Evolutionary conservation across 495 filamentous ascomycete species (phyloP), one percentile per base, ranked within the genome.

Genomic region (Diplogelasinospora grovesii): DNA sequence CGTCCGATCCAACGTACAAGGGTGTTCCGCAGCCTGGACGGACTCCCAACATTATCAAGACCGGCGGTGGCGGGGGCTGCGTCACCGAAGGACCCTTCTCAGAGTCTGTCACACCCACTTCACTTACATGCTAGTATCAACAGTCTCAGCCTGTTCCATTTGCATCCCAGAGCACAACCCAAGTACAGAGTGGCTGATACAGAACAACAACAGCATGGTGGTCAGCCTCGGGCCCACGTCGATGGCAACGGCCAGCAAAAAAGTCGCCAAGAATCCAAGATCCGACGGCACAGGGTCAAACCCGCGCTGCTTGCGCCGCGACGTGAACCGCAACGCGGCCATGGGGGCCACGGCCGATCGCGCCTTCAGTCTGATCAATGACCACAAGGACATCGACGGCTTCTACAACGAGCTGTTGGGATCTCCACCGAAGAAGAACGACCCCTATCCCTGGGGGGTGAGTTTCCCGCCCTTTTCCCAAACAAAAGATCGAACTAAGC

Each of bases 261-360:
- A 53, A 13, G 35, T 41, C 11, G 33, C 43, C 8, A 36, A 36
- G 22, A 67, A 67, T 39, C 58, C 64, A 0, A 45, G 28, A 9
- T 15, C 46, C 20, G 52, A 66, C 44, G 64, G 66, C 23, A 50
- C 61, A 1, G 61, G 54, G 1, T 52, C 57, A 50, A 81, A 81
- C 60, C 80, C 76, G 1, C 75, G 81, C 37, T 85, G 84, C 46
- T 57, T 88, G 35, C 71, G 61, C 21, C 76, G 85, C 8, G 83
- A 86, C 49, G 61, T 89, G 41, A 74, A 72, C 39, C 55, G 67
- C 8, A 59, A 63, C 10, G 73, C 70, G 22, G 68, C 67, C 24
- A 77, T 75, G 41, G 53, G 50, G 9, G 61, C 63, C 1, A 53
- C 46, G 2, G 53, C 53, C 16, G 52, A 49, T 28, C 29, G 43